Base-by-base conservation (phyloP, 2,329 filamentous ascomycete genomes). In the Fusarium luffae region DNA sequence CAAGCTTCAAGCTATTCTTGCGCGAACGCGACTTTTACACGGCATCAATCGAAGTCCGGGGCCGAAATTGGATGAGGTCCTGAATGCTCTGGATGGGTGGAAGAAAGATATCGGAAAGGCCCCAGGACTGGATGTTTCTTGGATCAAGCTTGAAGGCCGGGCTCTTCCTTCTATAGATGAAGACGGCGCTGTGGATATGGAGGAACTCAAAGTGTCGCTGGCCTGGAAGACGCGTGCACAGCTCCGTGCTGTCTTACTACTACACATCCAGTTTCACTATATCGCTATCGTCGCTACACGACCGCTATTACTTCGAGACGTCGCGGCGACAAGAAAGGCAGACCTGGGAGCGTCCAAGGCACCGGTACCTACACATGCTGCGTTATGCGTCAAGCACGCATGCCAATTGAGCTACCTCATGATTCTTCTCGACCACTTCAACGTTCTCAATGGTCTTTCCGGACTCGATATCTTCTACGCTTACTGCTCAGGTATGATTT, bases 391-490 rank as follows among this genome's bases (percentile, higher is more conserved):
- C 10, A 65, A 70, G 41, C 76, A 79, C 37, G 78, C 79, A 16
- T 75, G 71, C 9, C 78, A 79, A 46, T 65, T 80, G 41, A 72
- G 76, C 23, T 74, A 74, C 8, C 61, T 79, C 0, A 72, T 77
- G 46, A 70, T 79, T 16, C 69, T 81, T 1, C 74, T 81, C 0
- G 74, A 79, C 37, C 72, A 70, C 6, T 79, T 79, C 41, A 69
- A 74, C 21, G 70, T 78, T 1, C 51, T 81, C 9, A 77, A 79
- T 49, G 78, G 79, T 2, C 66, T 78, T 10, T 78, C 78, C 1
- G 77, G 77, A 3, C 68, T 79, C 1, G 79, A 81, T 30, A 70
- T 79, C 4, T 80, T 79, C 37, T 80, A 80, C 52, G 73, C 76
- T 34, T 79, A 79, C 59, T 79, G 75, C 44, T 75, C 77, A 3